Conservation (phyloP, 768 basidiomycete species). For the Russula compacta region DNA sequence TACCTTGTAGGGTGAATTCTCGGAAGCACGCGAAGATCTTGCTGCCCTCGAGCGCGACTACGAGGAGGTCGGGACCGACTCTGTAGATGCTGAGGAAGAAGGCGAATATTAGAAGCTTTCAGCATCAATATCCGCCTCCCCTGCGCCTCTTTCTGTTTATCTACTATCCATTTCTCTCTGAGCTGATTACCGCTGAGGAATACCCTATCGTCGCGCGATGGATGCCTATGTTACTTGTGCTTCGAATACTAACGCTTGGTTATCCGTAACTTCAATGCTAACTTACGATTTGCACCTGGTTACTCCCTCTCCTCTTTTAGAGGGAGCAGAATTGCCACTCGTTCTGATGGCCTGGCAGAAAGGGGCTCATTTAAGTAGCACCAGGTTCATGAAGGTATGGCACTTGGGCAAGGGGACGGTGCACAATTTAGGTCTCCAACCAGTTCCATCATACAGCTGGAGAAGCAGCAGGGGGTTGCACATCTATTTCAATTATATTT, state of each 20-base stretch:
- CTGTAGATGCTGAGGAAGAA: slow-evolving; percentile 61
- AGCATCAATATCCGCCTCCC: not conserved
- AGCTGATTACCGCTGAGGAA: slow-evolving; percentile 8
- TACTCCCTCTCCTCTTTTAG: not conserved
- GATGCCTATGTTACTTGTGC: slow-evolving; percentile 18
- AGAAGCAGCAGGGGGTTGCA: no score
- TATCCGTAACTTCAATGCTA: slow-evolving; percentile 20
- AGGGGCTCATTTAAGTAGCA: not conserved
- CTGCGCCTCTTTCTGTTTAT: not conserved
- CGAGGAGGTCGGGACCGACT: slow-evolving; percentile 79
- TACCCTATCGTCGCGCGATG: not conserved
- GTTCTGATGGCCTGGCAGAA: not conserved
- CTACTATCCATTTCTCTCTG: not conserved
- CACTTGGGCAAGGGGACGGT: no score
- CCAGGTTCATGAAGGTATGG: no score
- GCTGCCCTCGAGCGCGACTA: slow-evolving; percentile 96
- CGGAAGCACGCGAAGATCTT: slow-evolving; percentile 95
- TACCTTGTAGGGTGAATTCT: slow-evolving; percentile 76
- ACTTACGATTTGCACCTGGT: slow-evolving; percentile 10
- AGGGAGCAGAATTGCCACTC: not conserved
- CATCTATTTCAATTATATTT: no score
- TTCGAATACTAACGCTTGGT: slow-evolving; percentile 19
- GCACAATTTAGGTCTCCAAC: no score
- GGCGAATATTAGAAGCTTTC: slow-evolving; percentile 41
- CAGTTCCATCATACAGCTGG: no score